Evolutionary conservation across 257 asterid species (phyloP), one percentile per base, ranked within the genome.

Genomic region (Leonotis leonurus): DNA sequence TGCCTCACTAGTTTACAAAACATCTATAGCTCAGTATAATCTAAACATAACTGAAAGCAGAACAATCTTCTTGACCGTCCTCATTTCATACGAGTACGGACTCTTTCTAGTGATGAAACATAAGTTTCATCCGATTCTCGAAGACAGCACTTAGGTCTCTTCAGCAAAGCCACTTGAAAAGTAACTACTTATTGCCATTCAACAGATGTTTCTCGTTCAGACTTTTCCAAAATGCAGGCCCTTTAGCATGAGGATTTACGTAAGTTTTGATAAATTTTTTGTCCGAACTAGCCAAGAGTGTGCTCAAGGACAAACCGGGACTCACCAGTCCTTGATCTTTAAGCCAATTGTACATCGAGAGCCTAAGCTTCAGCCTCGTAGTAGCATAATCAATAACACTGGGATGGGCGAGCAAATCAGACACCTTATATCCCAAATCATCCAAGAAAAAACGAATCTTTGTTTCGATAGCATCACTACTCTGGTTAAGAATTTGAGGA

Each of bases 311-410:
- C 79, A 90, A 76, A 25, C 74, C 65, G 1, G 73, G 71, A 9
- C 73, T 78, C 46, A 68, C 87, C 12, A 25, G 60, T 27, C 77
- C 72, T 72, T 74, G 65, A 36, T 72, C 84, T 60, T 55, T 73
- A 21, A 90, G 95, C 97, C 97, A 90, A 60, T 69, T 56, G 65
- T 90, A 81, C 75, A 75, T 77, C 14, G 68, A 64, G 63, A 84
- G 77, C 66, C 92, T 72, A 67, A 75, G 81, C 51, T 67, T 78
- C 77, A 78, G 75, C 71, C 94, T 78, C 48, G 72, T 56, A 20
- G 69, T 65, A 29, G 81, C 81, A 66, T 83, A 85, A 39, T 75
- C 53, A 40, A 85, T 4, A 62, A 37, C 64, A 17, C 81, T 64
- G 7, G 96, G 94, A 59, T 74, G 74, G 40, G 58, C 7, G 62